Percentiles rank a stretch among this genome's conserved stretches.
These are phyloP conservation scores for Coemansia sp. DNA, from an alignment of 192 early-diverging fungal species.

Conservation along the genomic window DNA sequence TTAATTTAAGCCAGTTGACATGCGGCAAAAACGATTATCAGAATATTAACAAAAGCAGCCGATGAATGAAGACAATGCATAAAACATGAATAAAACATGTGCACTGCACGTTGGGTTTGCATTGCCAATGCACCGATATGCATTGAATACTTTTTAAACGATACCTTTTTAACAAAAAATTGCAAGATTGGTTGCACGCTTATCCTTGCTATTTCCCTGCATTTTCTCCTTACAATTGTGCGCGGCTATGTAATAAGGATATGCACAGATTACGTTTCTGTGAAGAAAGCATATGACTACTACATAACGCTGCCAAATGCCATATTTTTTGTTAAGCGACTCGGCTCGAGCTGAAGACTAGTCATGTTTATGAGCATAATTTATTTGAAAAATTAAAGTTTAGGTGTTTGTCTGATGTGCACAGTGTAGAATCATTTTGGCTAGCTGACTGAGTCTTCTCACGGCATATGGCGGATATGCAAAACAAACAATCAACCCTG, in stretches of 20 bases:
- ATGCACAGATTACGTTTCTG: not conserved
- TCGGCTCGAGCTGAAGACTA: not conserved
- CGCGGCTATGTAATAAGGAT: not conserved
- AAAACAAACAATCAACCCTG: not conserved
- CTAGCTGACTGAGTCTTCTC: not conserved
- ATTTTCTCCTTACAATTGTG: not conserved
- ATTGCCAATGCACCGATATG: conserved; percentile 5
- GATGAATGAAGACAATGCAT: not conserved
- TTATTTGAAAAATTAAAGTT: too few relatives aligned
- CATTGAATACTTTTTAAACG: not conserved
- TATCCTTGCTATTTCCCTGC: not conserved
- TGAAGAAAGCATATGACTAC: not conserved
- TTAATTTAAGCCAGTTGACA: not conserved
- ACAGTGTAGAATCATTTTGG: not conserved
- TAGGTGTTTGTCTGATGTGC: too few relatives aligned
- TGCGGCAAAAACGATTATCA: not conserved
- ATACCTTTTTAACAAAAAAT: conserved; percentile 1
- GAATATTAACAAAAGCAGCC: not conserved
- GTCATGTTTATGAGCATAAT: too few relatives aligned
- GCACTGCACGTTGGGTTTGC: not conserved
- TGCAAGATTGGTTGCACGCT: not conserved
- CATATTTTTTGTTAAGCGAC: not conserved
- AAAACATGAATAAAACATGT: not conserved
- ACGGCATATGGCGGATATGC: not conserved
- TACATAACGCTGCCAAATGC: not conserved